Percentiles rank a stretch among this genome's conserved stretches.
Conservation (phyloP, 345 rosid genomes). For the Chamaenerion angustifolium region DNA sequence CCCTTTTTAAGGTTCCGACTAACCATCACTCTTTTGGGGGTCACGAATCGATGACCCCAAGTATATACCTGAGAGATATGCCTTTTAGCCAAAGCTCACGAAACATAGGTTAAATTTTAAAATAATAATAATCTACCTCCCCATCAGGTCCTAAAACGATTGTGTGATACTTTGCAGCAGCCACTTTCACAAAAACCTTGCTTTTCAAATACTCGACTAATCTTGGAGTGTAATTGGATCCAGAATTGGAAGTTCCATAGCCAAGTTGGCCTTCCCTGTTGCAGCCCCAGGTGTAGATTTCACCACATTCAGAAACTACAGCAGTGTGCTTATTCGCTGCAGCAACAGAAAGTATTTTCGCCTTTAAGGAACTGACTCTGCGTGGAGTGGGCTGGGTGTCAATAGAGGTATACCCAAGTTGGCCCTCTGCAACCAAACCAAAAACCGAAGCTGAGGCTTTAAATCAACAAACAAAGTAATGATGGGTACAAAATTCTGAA, state of each 20-base stretch:
- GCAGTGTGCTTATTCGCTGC: slow-evolving; percentile 97
- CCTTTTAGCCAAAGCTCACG: neutral
- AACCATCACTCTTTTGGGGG: slow-evolving; percentile 68
- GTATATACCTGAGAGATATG: slow-evolving; percentile 50
- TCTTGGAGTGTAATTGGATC: slow-evolving; percentile 90
- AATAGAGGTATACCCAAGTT: slow-evolving; percentile 89
- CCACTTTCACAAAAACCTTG: slow-evolving; percentile 45
- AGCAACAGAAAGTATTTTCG: slow-evolving; percentile 73
- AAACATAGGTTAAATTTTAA: neutral
- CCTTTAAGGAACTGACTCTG: slow-evolving; percentile 65
- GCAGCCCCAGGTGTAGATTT: slow-evolving; percentile 98
- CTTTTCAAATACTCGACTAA: slow-evolving; percentile 87
- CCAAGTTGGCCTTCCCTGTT: slow-evolving; percentile 97
- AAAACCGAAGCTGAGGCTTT: neutral
- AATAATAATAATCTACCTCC: slow-evolving; percentile 40
- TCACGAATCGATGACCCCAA: slow-evolving; percentile 96
- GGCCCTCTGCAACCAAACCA: slow-evolving; percentile 57
- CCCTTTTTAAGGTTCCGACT: slow-evolving; percentile 64
- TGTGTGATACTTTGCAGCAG: slow-evolving; percentile 84
- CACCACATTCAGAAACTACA: slow-evolving; percentile 79
- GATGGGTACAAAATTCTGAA: neutral
- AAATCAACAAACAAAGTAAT: neutral
- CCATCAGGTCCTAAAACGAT: slow-evolving; percentile 69
- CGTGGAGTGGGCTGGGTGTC: slow-evolving; percentile 98
- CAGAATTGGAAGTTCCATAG: slow-evolving; percentile 96